These are phyloP conservation scores for Fusarium mundagurra DNA, from an alignment of 2,329 filamentous ascomycete species.

Conservation along the genomic window DNA sequence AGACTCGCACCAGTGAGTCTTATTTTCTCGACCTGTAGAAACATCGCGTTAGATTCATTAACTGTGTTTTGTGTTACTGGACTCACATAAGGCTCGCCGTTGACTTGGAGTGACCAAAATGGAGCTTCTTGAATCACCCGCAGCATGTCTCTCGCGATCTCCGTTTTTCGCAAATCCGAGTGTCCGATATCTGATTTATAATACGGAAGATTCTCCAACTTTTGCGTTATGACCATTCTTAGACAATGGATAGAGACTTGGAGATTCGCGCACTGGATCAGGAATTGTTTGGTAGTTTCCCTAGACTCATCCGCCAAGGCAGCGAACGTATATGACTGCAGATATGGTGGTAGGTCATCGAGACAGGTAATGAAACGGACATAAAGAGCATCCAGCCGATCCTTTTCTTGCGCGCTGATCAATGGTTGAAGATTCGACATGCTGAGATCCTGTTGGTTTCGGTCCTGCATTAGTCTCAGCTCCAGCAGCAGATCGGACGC, in stretches of 20 bases:
- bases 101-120: constrained; percentile 54
- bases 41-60: not conserved
- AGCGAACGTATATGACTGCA: constrained; percentile 46
- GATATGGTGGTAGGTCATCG: constrained; percentile 50
- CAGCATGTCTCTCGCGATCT: constrained; percentile 56
- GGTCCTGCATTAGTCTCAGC: constrained; percentile 46
- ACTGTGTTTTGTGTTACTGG: rapidly evolving
- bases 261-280: constrained; percentile 54
- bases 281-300: constrained; percentile 45
- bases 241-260: constrained; percentile 54
- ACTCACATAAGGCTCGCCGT: constrained; percentile 53
- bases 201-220: constrained; percentile 48
- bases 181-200: constrained; percentile 46
- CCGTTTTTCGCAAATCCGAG: constrained; percentile 50
- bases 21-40: constrained; percentile 51
- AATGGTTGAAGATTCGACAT: not conserved
- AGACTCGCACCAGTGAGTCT: constrained; percentile 51
- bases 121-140: constrained; percentile 53
- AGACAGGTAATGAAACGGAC: constrained; percentile 54
- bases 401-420: constrained; percentile 42
- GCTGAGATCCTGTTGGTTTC: constrained; percentile 19
- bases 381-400: constrained; percentile 49
- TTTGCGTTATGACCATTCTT: constrained; percentile 52
- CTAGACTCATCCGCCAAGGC: constrained; percentile 10
- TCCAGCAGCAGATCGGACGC: constrained; percentile 53